Evolutionary conservation across 371 early-diverging fungal genomes (phyloP), one percentile per base, ranked within the genome.

Genomic region (Saksenaea vasiformis): DNA sequence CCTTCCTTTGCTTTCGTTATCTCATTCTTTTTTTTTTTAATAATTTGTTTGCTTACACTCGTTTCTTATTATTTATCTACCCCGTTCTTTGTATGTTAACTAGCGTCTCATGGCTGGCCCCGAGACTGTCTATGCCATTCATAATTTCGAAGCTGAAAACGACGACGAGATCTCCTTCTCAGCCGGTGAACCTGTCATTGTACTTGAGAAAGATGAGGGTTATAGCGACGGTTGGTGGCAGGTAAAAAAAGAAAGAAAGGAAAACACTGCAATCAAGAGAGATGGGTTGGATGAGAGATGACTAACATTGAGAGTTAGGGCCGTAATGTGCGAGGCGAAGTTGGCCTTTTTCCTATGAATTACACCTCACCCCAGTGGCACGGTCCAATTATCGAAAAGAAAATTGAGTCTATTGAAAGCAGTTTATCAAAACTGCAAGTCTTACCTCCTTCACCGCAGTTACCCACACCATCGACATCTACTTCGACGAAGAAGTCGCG

Each of bases 221-320:
- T 93, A 86, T 70, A 78, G 83, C 39, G 94, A 94, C 77, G 93
- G 93, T 27, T 94, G 94, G 94, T 94, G 92, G 91, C 85, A 89
- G 87, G 92, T 89, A 86, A 64, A n/a, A 37, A 24, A 0, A 15
- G 31, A 56, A 34, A 34, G n/a, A n/a, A n/a, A n/a, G n/a, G n/a
- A n/a, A n/a, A 39, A 14, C 15, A 9, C 35, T 57, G 24, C 10
- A 22, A 17, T 39, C 14, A 5, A 7, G 41, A 26, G 17, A 26
- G 24, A n/a, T 58, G 39, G 26, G 9, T 38, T 59, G 11, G 39
- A 37, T 8, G 13, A 2, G 51, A 47, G 24, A 47, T 22, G 51
- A 47, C 10, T 22, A 8, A 51, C 9, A 35, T 9, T 17, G 28
- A 1, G 10, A 5, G 5, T 24, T 22, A 72, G 72, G 72, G 72